Conservation (phyloP, 352 stramenopile species). For the Globisporangium abappressorium region DNA sequence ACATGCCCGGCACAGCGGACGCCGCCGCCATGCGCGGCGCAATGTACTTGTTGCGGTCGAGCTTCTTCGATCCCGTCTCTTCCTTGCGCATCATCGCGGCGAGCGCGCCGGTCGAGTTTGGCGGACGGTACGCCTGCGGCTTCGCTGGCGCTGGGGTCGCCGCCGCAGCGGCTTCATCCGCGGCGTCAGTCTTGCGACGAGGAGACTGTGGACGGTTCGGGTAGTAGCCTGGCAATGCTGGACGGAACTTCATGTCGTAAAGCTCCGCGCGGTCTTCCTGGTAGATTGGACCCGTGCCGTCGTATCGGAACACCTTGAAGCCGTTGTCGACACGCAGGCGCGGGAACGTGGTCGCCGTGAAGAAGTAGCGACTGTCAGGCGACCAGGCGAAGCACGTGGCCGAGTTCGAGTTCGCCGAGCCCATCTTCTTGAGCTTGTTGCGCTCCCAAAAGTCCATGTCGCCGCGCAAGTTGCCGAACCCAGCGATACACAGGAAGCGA, state of each 20-base stretch:
- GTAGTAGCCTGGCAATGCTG: conserved; percentile 71
- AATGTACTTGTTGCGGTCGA: conserved; percentile 85
- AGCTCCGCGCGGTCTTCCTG: conserved; percentile 79
- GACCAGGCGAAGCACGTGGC: conserved; percentile 90
- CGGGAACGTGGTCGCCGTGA: conserved; percentile 95
- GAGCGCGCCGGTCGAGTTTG: conserved; percentile 87
- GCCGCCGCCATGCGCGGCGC: conserved; percentile 33
- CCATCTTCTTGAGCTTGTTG: conserved; percentile 96
- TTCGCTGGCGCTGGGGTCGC: conserved; percentile 49
- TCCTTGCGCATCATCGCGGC: conserved; percentile 93
- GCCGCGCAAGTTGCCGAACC: conserved; percentile 97
- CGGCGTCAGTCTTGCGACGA: conserved; percentile 52
- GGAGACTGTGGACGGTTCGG: conserved; percentile 88
- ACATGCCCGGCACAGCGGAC: conserved; percentile 42
- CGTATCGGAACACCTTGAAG: conserved; percentile 96
- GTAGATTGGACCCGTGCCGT: conserved; percentile 89
- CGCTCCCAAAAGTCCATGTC: conserved; percentile 96
- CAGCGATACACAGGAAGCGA: conserved; percentile 93
- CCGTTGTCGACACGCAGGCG: conserved; percentile 99
- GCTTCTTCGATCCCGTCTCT: conserved; percentile 73
- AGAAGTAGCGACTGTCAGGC: conserved; percentile 93
- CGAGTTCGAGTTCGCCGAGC: conserved; percentile 76
- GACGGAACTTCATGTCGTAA: conserved; percentile 88
- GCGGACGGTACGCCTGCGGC: conserved; percentile 82
- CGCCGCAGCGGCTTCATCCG: conserved; percentile 28